These are phyloP conservation scores for Talaromyces sp. DNA, from an alignment of 2,329 filamentous ascomycete genomes.

Conservation along the genomic window DNA sequence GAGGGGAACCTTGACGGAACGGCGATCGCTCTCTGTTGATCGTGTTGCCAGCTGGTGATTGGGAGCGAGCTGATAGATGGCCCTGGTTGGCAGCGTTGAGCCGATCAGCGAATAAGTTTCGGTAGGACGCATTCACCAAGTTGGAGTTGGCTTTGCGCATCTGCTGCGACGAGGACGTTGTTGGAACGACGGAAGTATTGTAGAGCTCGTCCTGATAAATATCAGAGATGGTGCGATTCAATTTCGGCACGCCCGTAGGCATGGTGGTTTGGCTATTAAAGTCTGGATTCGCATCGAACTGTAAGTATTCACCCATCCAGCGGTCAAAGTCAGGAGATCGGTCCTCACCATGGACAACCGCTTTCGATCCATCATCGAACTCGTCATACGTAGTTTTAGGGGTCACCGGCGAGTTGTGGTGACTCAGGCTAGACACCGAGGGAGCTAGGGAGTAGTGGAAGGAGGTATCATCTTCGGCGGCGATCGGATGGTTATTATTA, in stretches of 20 bases:
- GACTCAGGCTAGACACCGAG: conserved; percentile 57
- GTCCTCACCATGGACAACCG: conserved; percentile 53
- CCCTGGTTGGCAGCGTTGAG: conserved; percentile 74
- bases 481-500: conserved; percentile 29
- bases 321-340: conserved; percentile 30
- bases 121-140: conserved; percentile 46
- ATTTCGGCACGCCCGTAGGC: conserved; percentile 59
- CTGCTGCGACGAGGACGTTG: conserved; percentile 29
- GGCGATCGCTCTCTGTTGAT: conserved; percentile 68
- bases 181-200: conserved; percentile 47
- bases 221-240: conserved; percentile 81
- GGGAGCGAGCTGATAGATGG: conserved; percentile 59
- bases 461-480: conserved; percentile 45
- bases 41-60: conserved; percentile 47
- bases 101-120: conserved; percentile 65
- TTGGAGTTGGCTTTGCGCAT: conserved; percentile 32
- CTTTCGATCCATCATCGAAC: conserved; percentile 46
- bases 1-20: conserved; percentile 67
- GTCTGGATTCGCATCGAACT: conserved; percentile 51
- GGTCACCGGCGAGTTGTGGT: conserved; percentile 57
- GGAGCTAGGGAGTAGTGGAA: conserved; percentile 51
- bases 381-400: conserved; percentile 55
- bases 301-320: conserved; percentile 66
- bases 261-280: conserved; percentile 39
- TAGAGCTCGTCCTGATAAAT: conserved; percentile 80